Conservation (phyloP, 2,329 filamentous ascomycete species). For the Penicillium crustosum region DNA sequence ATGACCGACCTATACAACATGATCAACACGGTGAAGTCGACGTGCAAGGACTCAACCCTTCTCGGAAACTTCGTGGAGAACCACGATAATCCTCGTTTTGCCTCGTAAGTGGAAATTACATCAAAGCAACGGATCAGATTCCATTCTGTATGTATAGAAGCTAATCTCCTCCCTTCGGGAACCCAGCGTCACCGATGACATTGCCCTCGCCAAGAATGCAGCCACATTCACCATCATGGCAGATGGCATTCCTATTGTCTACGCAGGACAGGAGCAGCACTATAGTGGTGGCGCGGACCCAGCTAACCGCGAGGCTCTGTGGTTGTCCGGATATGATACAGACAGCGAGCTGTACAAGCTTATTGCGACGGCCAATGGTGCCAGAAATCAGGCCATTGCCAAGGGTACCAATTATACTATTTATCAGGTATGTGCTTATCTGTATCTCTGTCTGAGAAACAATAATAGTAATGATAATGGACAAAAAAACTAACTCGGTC, state of each 20-base stretch:
- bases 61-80: slow-evolving; percentile 60
- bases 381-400: slow-evolving; percentile 48
- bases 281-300: slow-evolving; percentile 52
- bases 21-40: slow-evolving; percentile 32
- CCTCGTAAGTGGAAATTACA: slow-evolving; percentile 26
- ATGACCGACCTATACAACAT: slow-evolving; percentile 34
- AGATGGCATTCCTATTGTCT: slow-evolving; percentile 63
- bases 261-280: slow-evolving; percentile 65
- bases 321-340: slow-evolving; percentile 54
- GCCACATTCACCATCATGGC: slow-evolving; percentile 59
- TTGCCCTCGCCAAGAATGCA: slow-evolving; percentile 57
- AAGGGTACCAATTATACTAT: slow-evolving; percentile 40
- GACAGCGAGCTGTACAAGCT: slow-evolving; percentile 50
- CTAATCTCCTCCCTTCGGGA: neutral
- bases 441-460: neutral
- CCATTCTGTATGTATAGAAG: neutral
- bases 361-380: slow-evolving; percentile 50
- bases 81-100: slow-evolving; percentile 59
- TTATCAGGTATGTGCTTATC: slow-evolving; percentile 30
- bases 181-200: slow-evolving; percentile 28
- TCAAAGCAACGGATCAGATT: neutral
- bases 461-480: neutral
- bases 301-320: slow-evolving; percentile 56
- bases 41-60: slow-evolving; percentile 46
- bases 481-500: neutral